Evolutionary conservation across 2,329 filamentous ascomycete species (phyloP), one percentile per base, ranked within the genome.

Genomic region (Basipetospora chlamydospora): DNA sequence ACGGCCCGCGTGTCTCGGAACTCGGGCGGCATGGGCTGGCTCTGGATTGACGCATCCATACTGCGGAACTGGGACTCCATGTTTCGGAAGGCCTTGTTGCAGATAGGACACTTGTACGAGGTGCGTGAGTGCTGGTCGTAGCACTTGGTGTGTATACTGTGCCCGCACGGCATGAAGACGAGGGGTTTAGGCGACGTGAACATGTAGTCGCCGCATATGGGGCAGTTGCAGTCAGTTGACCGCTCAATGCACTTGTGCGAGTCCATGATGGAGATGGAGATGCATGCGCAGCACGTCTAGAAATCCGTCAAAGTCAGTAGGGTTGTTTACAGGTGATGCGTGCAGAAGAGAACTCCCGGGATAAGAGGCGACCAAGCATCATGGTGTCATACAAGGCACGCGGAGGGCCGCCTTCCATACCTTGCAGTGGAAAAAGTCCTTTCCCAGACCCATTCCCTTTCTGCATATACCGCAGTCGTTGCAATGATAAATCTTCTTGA

Each of bases 351-450:
- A 33, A 33, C 17, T n/a, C n/a, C n/a, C n/a, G n/a, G n/a, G n/a
- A n/a, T n/a, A n/a, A n/a, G n/a, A n/a, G n/a, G n/a, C n/a, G n/a
- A n/a, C n/a, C n/a, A n/a, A n/a, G n/a, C n/a, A n/a, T n/a, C n/a
- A n/a, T n/a, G n/a, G n/a, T n/a, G n/a, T n/a, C n/a, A n/a, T 22
- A 38, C 13, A 31, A 23, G 18, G 18, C 18, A 47, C n/a, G n/a
- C n/a, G n/a, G n/a, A n/a, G n/a, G n/a, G n/a, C n/a, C n/a, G n/a
- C n/a, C n/a, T n/a, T n/a, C n/a, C 59, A 55, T 61, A 88, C 85
- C 73, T 94, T 92, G 80, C 90, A 98, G 57, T 98, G 90, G 50
- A 92, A 87, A 54, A 93, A 98, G 53, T 98, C 90, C 53, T 94
- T 96, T 4, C 90, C 88, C 21, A 98, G 63, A 2, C 90, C 90